phyloP scores from a whole-genome alignment of 164 flowering plant genomes.

The Vitis vinifera region DNA sequence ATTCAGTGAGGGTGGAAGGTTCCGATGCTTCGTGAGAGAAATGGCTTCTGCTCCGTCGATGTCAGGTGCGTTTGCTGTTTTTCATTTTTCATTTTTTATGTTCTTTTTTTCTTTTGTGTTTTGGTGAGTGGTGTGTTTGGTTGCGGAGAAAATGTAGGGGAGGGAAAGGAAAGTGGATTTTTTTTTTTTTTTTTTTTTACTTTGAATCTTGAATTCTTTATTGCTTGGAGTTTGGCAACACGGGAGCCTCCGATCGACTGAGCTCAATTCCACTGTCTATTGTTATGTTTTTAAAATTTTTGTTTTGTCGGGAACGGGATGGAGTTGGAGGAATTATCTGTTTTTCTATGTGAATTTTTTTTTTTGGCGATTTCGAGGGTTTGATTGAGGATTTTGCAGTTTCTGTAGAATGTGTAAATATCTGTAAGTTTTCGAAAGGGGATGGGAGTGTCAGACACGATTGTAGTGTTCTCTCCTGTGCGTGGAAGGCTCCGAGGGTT shows the following conservation, averaged over 20 bases:
- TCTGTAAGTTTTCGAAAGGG: slow-evolving; percentile 67
- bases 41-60: slow-evolving; percentile 69
- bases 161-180: neutral
- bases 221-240: no score
- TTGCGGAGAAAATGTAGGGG: slow-evolving; percentile 11
- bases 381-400: slow-evolving; percentile 41
- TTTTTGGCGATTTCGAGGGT: neutral
- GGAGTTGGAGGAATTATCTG: no score
- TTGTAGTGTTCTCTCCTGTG: slow-evolving; percentile 76
- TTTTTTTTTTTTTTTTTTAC: no score
- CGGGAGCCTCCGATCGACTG: no score
- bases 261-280: no score
- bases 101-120: neutral
- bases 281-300: neutral
- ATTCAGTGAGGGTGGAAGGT: slow-evolving; percentile 39
- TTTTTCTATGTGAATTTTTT: neutral
- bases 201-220: no score
- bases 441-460: slow-evolving; percentile 67
- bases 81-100: neutral
- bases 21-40: slow-evolving; percentile 27
- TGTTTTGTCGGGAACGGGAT: neutral
- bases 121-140: neutral
- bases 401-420: slow-evolving; percentile 78
- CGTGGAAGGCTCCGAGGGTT: slow-evolving; percentile 93
- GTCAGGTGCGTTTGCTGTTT: slow-evolving; percentile 39